phyloP scores from a whole-genome alignment of 495 filamentous ascomycete species.

The Extremus antarcticus region DNA sequence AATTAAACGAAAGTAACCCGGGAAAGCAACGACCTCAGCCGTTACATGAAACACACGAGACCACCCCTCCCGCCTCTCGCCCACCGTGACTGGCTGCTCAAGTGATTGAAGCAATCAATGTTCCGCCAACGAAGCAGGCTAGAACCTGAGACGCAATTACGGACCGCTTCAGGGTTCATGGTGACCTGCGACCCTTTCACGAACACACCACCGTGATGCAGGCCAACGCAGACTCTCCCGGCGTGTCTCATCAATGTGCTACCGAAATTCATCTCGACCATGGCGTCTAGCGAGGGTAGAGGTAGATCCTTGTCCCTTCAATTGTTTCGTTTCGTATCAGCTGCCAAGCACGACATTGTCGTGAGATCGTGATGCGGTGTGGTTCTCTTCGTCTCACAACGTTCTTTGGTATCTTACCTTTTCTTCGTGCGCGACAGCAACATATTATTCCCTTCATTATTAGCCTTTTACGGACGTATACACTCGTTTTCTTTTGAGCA shows the following conservation, averaged over 20 bases:
- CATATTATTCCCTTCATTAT: background rate
- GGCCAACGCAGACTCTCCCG: background rate
- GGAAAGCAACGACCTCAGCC: background rate
- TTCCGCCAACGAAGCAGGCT: background rate
- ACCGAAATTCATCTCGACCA: background rate
- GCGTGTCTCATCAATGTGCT: background rate
- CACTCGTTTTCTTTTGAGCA: background rate
- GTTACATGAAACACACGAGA: background rate
- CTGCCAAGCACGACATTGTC: background rate
- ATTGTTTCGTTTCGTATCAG: background rate
- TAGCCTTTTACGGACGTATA: too few relatives aligned
- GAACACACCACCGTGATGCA: too few relatives aligned
- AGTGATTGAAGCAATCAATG: background rate
- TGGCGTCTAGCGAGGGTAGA: background rate
- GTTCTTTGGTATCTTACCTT: background rate
- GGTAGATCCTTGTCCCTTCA: background rate
- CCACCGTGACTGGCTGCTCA: background rate
- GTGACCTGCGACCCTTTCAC: too few relatives aligned
- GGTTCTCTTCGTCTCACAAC: background rate
- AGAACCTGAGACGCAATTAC: background rate
- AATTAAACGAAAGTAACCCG: background rate
- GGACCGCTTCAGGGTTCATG: background rate
- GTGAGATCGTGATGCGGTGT: background rate
- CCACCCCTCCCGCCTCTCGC: background rate
- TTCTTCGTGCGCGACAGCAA: background rate